A percentile compares a stretch with the other conserved stretches of the same genome.
Conservation (phyloP, 306 rosid genomes). For the Sophora flavescens region DNA sequence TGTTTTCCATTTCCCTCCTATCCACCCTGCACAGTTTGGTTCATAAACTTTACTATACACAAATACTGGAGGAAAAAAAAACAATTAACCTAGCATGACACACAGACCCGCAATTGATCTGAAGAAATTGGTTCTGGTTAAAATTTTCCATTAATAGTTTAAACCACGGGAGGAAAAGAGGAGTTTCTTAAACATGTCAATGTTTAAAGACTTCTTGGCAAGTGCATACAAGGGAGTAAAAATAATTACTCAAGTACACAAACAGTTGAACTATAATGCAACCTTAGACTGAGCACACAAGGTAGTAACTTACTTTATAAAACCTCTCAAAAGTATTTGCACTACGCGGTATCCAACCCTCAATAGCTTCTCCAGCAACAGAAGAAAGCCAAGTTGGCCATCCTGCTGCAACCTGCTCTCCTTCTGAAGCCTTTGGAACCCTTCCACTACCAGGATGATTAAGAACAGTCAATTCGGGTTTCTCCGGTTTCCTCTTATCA, state of each 20-base stretch:
- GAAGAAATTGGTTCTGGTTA: not conserved
- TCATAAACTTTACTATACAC: not conserved
- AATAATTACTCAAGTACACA: not conserved
- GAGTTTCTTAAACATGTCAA: slow-evolving; percentile 10
- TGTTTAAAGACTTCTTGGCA: not conserved
- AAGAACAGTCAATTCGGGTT: slow-evolving; percentile 45
- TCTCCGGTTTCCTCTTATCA: slow-evolving; percentile 58
- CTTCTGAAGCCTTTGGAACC: slow-evolving; percentile 68
- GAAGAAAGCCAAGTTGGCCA: slow-evolving; percentile 96
- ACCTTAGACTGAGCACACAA: slow-evolving; percentile 31
- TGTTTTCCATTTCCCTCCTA: slow-evolving; percentile 30
- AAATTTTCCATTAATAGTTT: not conserved
- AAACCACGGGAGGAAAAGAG: not conserved
- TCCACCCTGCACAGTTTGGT: slow-evolving; percentile 18
- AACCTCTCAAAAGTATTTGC: slow-evolving; percentile 85
- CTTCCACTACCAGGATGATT: slow-evolving; percentile 64
- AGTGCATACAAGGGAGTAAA: slow-evolving; percentile 11
- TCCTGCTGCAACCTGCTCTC: slow-evolving; percentile 94
- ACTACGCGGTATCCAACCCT: slow-evolving; percentile 85
- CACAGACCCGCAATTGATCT: not conserved
- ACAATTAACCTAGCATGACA: not conserved
- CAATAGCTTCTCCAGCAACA: slow-evolving; percentile 85
- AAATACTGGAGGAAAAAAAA: not conserved
- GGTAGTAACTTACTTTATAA: slow-evolving; percentile 64
- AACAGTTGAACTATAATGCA: not conserved